Evolutionary conservation across 257 asterid species (phyloP).

Genomic region (Solanum acaule): DNA sequence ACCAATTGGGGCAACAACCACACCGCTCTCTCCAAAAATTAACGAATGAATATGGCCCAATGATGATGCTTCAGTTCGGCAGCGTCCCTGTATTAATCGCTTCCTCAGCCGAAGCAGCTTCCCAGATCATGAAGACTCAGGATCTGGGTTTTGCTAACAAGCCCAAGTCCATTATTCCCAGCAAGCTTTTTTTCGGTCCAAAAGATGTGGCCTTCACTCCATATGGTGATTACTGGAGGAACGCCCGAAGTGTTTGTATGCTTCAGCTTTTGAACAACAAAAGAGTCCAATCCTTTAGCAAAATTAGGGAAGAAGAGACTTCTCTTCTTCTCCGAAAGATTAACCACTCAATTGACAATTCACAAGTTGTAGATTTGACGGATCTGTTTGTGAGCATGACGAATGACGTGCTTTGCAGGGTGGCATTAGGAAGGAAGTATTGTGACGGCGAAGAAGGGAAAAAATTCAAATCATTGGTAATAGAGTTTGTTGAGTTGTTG

Average conservation of each 20-base stretch:
- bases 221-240: slow-evolving; percentile 31
- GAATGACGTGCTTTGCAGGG: not conserved
- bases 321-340: not conserved
- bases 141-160: not conserved
- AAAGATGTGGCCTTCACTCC: slow-evolving; percentile 3
- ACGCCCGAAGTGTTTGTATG: slow-evolving; percentile 6
- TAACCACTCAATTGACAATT: not conserved
- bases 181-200: not conserved
- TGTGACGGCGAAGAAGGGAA: not conserved
- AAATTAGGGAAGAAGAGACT: slow-evolving; percentile 10
- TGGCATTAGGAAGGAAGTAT: slow-evolving; percentile 10
- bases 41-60: slow-evolving; percentile 27
- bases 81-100: slow-evolving; percentile 24
- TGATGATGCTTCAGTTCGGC: slow-evolving; percentile 48
- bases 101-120: slow-evolving; percentile 41
- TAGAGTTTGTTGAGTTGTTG: not conserved
- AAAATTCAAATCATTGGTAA: not conserved
- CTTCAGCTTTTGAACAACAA: slow-evolving; percentile 8
- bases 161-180: not conserved
- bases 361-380: not conserved
- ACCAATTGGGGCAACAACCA: slow-evolving; percentile 22
- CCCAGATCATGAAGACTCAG: slow-evolving; percentile 33
- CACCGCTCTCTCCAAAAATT: slow-evolving; percentile 34
- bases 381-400: not conserved
- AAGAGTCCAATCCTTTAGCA: not conserved